Evolutionary conservation across 139 green algal genomes (phyloP), one percentile per base, ranked within the genome.

Genomic region (Chlorella sp.): DNA sequence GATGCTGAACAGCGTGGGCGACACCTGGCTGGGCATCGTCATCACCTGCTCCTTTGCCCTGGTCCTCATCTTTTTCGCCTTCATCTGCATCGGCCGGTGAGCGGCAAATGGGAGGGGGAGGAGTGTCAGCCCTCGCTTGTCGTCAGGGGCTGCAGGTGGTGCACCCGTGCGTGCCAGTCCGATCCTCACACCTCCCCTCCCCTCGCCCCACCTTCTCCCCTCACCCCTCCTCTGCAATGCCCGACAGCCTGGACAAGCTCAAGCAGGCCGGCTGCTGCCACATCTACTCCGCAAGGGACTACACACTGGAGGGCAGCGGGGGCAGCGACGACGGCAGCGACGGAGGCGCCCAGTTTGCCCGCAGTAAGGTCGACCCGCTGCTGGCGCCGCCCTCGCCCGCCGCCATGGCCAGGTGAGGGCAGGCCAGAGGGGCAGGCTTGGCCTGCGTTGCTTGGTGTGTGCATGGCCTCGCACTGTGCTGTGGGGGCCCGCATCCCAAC

Each of bases 191-290:
- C 6, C 38, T n/a, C n/a, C 68, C 68, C 48, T 36, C 68, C 7
- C 68, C 22, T 4, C 38, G 7, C 17, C 68, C 11, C 36, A n/a
- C 16, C 68, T n/a, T 11, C 38, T 40, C 32, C 19, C 30, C 17
- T 40, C 34, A 30, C 36, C 34, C 68, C 32, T 32, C 36, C 1
- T 38, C 13, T 16, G 24, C 13, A 5, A 20, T 62, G n/a, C 34
- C 26, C 0, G 74, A 60, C 77, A 83, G 77, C 40, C 74, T 83
- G 77, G 77, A 83, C 77, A 73, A 54, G 36, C 77, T 83, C 30
- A n/a, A 51, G 28, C 0, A 28, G 38, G 24, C 73, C 13, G 77
- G 60, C 60, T 73, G 58, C 77, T 83, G 77, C 60, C 77, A 83
- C 77, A 43, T 83, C 60, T 83, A 83, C 77, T 62, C 38, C 1